Conservation (phyloP, 371 early-diverging fungal genomes). For the Saksenaea vasiformis region DNA sequence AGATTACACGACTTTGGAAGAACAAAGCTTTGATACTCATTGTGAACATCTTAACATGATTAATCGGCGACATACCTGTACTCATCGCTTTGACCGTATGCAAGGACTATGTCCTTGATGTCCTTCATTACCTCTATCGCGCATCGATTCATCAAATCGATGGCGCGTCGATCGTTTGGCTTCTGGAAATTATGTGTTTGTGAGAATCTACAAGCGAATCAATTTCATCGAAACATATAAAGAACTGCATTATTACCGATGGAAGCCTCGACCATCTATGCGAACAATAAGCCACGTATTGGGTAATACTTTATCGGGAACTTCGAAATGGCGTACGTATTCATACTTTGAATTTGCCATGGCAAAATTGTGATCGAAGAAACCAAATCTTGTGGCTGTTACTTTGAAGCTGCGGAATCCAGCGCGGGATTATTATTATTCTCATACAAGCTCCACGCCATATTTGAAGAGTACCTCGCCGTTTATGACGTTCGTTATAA, state of each 20-base stretch:
- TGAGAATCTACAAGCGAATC: constrained; percentile 68
- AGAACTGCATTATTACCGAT: constrained; percentile 52
- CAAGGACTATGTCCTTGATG: constrained; percentile 80
- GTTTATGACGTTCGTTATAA: too few relatives aligned
- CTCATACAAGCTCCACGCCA: too few relatives aligned
- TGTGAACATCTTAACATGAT: neutral
- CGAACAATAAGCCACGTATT: constrained; percentile 91
- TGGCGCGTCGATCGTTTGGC: constrained; percentile 88
- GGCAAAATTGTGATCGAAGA: neutral
- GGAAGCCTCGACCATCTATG: constrained; percentile 94
- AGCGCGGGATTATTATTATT: neutral
- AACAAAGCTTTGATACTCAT: constrained; percentile 63
- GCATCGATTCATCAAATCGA: constrained; percentile 85
- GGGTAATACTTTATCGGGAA: constrained; percentile 71
- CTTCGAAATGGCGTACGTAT: constrained; percentile 91
- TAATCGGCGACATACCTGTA: constrained; percentile 59
- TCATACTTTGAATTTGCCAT: constrained; percentile 94
- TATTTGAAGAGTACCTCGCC: too few relatives aligned
- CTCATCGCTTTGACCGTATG: constrained; percentile 96
- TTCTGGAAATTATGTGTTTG: constrained; percentile 82
- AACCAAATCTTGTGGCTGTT: neutral
- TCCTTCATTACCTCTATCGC: constrained; percentile 81
- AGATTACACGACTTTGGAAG: constrained; percentile 66
- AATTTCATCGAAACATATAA: neutral
- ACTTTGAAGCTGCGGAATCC: too few relatives aligned